Evolutionary conservation across 1,139 yeast species (phyloP), one percentile per base, ranked within the genome.

Genomic region (Kluyveromyces marxianus): DNA sequence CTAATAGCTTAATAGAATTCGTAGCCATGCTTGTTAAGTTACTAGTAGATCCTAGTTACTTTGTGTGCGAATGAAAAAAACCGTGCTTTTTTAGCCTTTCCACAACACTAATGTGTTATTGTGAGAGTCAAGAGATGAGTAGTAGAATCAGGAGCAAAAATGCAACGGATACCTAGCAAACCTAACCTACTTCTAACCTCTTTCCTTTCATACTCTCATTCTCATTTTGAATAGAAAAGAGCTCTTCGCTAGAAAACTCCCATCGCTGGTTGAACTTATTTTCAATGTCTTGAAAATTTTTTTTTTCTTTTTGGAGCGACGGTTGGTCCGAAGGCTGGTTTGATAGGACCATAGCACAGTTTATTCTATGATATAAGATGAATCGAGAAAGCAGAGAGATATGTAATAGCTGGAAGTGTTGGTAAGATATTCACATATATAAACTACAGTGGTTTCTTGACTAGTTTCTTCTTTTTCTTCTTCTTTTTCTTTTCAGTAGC

Each of bases 1-100:
- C 92, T 53, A 89, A 73, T 51, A 89, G 74, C 65, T 88, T 89
- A 67, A 89, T 89, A 39, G 96, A 85, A 66, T 89, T 89, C 39
- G 87, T 76, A 29, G 87, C 81, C 90, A 82, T 82, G 36, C 29
- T 54, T 21, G 54, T 25, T 29, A 34, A 26, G 34, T 10, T 35
- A 33, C 10, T 14, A 42, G 36, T 8, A 35, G 31, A 28, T 10
- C 35, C 26, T 30, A 7, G 27, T 31, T 26, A 35, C 32, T 26
- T 29, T 29, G 27, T 27, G 14, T 32, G 10, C 31, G 31, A 8
- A 29, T 32, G 14, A 32, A 32, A 32, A 32, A 14, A 14, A 14
- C 21, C 21, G 21, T 14, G 21, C 21, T 14, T 14, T 14, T 14
- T 14, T 14, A 14, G 21, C 21, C 24, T 38, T 27, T 38, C 35